phyloP scores from a whole-genome alignment of 805 yeast species.

The Lachancea dasiensis region DNA sequence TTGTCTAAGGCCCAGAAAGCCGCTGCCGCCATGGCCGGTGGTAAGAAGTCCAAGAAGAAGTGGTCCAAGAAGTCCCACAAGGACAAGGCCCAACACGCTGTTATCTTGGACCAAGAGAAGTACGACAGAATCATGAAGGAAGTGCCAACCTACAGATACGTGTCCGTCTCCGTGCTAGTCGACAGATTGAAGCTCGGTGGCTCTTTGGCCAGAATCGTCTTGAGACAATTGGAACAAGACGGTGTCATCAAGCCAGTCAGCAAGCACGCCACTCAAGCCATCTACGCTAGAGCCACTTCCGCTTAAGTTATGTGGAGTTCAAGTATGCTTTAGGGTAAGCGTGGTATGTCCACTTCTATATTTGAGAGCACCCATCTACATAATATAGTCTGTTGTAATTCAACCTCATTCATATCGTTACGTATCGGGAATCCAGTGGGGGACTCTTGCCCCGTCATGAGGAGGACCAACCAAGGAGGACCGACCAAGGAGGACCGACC shows the following conservation, averaged over 20 bases:
- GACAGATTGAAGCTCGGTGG: conserved; percentile 99
- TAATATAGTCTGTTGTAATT: conserved; percentile 5
- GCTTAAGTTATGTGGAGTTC: conserved; percentile 41
- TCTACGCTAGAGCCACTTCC: conserved; percentile 82
- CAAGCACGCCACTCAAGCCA: conserved; percentile 93
- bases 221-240: conserved; percentile 88
- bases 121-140: conserved; percentile 99
- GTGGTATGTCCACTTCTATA: not conserved
- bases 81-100: conserved; percentile 99
- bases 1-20: conserved; percentile 99
- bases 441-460: too few relatives aligned
- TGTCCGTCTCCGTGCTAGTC: conserved; percentile 95
- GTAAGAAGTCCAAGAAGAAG: conserved; percentile 99
- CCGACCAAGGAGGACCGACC: too few relatives aligned
- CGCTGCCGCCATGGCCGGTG: conserved; percentile 99
- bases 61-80: conserved; percentile 99
- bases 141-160: conserved; percentile 97
- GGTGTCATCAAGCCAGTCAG: conserved; percentile 93
- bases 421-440: too few relatives aligned
- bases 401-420: conserved; percentile 7
- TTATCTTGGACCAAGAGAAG: conserved; percentile 94
- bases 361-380: conserved; percentile 1
- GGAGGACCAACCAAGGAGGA: too few relatives aligned
- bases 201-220: conserved; percentile 97
- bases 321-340: not conserved